These are phyloP conservation scores for Kurtzmaniella quercitrusa DNA, from an alignment of 1,139 yeast species.

Conservation along the genomic window DNA sequence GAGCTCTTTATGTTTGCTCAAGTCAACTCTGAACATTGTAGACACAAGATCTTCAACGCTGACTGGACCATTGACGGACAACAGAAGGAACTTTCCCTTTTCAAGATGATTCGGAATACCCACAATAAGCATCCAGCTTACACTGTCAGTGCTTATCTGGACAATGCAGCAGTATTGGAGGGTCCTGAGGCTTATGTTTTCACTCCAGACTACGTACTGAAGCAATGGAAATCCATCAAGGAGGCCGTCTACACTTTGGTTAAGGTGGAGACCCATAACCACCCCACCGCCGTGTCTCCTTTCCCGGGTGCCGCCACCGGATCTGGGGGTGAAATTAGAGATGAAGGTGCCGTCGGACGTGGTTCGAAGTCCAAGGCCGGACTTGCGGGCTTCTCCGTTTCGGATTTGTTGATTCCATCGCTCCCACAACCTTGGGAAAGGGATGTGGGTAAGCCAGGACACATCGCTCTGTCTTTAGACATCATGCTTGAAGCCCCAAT, in stretches of 20 bases:
- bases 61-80: constrained; percentile 95
- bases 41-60: constrained; percentile 98
- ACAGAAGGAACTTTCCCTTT: constrained; percentile 68
- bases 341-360: constrained; percentile 99
- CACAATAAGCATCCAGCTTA: constrained; percentile 74
- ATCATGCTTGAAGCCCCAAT: constrained; percentile 97
- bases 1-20: constrained; percentile 99
- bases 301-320: constrained; percentile 99
- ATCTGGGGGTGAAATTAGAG: constrained; percentile 99
- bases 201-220: constrained; percentile 71
- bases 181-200: constrained; percentile 73
- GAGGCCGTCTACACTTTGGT: constrained; percentile 87
- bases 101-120: constrained; percentile 95
- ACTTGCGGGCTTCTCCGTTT: constrained; percentile 85
- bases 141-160: constrained; percentile 93
- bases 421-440: constrained; percentile 94
- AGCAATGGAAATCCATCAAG: constrained; percentile 67
- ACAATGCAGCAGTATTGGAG: constrained; percentile 96
- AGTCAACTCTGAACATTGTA: constrained; percentile 98
- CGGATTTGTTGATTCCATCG: constrained; percentile 84
- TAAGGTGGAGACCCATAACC: constrained; percentile 98
- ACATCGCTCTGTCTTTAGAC: constrained; percentile 88
- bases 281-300: constrained; percentile 98
- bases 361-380: constrained; percentile 98
- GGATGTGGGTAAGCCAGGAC: constrained; percentile 81